Evolutionary conservation across 805 yeast species (phyloP), one percentile per base, ranked within the genome.

Genomic region (Ascoidea tarda): DNA sequence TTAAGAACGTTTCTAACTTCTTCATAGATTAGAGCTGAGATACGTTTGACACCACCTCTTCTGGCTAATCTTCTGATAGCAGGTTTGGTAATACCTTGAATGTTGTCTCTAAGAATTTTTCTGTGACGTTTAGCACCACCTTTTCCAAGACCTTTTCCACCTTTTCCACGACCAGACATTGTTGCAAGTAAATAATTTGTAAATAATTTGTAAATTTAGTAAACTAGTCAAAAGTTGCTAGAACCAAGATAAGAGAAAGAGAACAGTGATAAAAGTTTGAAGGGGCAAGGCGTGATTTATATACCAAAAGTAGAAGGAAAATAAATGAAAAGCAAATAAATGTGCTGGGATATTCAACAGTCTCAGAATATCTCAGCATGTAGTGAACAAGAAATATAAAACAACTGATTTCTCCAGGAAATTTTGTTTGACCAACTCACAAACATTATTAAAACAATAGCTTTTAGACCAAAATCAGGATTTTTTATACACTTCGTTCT

Each of bases 1-100:
- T 90, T 90, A 62, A 91, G 79, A 63, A 93, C 97, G 63, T 85
- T 90, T 81, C 99, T 89, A 69, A 93, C 96, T 79, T 91, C 97
- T 77, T 91, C 99, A 79, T 91, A 91, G 72, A 91, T 91, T 71
- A 90, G 78, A 72, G 96, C 98, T 59, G 98, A 91, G 68, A 91
- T 91, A 87, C 99, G 96, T 85, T 91, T 91, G 71, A 91, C 99
- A 90, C 99, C 99, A 79, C 99, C 99, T 87, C 99, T 89, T 84
- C 99, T 91, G 51, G 99, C 99, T 68, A 91, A 84, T 87, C 99
- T 91, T 81, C 99, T 89, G 71, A 91, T 91, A 70, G 99, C 99
- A 71, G 99, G 99, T 83, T 91, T 91, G 59, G 99, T 91, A 71
- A 91, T 91, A 81, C 99, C 99, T 78, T 90, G 97, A 64, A 93